Evolutionary conservation across 306 rosid species (phyloP).

Genomic region (Acacia crassicarpa): DNA sequence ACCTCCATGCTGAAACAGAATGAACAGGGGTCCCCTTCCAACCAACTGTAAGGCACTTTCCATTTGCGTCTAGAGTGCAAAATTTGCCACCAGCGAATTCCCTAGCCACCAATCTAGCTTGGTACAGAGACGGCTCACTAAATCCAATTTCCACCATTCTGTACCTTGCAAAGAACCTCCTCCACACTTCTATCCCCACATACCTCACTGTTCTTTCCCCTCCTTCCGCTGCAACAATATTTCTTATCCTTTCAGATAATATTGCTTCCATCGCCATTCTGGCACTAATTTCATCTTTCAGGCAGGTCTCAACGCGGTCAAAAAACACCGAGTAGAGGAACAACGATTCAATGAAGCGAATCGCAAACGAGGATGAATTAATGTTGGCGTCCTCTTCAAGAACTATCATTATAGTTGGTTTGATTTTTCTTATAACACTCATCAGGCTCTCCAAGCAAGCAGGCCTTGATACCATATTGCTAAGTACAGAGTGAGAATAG

Average conservation of each 20-base stretch:
- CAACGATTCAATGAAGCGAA: constrained; percentile 68
- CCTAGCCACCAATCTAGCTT: constrained; percentile 53
- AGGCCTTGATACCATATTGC: constrained; percentile 55
- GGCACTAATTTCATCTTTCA: constrained; percentile 34
- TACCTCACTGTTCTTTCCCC: constrained; percentile 48
- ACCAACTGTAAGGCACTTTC: constrained; percentile 47
- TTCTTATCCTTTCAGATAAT: constrained; percentile 43
- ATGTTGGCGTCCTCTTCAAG: constrained; percentile 62
- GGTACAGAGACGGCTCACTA: constrained; percentile 60
- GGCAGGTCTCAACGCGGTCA: constrained; percentile 53
- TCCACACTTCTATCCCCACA: constrained; percentile 79
- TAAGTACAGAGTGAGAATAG: constrained; percentile 44
- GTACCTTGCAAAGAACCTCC: constrained; percentile 67
- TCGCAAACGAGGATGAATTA: constrained; percentile 62
- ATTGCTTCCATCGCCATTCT: constrained; percentile 41
- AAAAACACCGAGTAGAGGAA: constrained; percentile 55
- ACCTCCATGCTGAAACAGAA: constrained; percentile 79
- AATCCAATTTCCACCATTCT: constrained; percentile 56
- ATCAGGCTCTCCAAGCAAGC: constrained; percentile 64
- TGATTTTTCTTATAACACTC: constrained; percentile 55
- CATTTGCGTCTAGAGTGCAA: constrained; percentile 54
- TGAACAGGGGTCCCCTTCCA: constrained; percentile 81
- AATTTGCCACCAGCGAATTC: constrained; percentile 42
- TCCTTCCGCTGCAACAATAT: constrained; percentile 60
- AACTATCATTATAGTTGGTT: constrained; percentile 59